A percentile compares a stretch with the other conserved stretches of the same genome.
Evolutionary conservation across 2,329 filamentous ascomycete genomes (phyloP).

Genomic region (Ophidiomyces ophidiicola): DNA sequence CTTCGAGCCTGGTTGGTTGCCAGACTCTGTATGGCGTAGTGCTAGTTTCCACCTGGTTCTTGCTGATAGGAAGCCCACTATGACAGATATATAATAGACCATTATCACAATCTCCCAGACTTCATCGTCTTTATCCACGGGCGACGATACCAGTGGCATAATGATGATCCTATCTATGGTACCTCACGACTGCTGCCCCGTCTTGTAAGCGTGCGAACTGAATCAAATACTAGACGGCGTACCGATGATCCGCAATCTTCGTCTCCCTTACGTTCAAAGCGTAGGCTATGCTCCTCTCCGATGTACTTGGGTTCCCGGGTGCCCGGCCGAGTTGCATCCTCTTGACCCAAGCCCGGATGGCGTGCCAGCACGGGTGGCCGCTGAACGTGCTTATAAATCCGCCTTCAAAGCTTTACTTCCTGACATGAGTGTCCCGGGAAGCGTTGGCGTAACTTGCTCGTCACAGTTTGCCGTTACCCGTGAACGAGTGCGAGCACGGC

Average conservation of each 20-base stretch:
- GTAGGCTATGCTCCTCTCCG: constrained; percentile 45
- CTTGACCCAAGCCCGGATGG: constrained; percentile 29
- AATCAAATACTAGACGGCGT: constrained; percentile 31
- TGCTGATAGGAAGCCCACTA: neutral
- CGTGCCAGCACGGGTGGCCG: constrained; percentile 35
- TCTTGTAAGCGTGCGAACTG: constrained; percentile 2
- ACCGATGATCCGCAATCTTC: constrained; percentile 39
- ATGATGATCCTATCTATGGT: constrained; percentile 42
- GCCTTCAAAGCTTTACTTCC: constrained; percentile 42
- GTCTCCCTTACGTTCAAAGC: constrained; percentile 37
- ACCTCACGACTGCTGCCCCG: constrained; percentile 6
- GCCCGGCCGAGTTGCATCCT: constrained; percentile 39
- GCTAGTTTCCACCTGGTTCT: neutral
- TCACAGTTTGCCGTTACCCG: constrained; percentile 44
- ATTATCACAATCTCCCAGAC: constrained; percentile 32
- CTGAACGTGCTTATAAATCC: constrained; percentile 39
- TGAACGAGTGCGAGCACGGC: constrained; percentile 36
- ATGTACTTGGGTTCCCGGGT: constrained; percentile 43
- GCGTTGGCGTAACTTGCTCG: constrained; percentile 43
- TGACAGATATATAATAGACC: constrained; percentile 33
- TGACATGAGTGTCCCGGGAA: constrained; percentile 26
- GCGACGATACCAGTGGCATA: constrained; percentile 37
- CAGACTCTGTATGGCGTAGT: neutral
- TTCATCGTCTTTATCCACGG: constrained; percentile 35
- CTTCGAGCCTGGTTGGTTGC: neutral